These are phyloP conservation scores for Aspergillus ruber DNA, from an alignment of 2,329 filamentous ascomycete species.

Conservation along the genomic window DNA sequence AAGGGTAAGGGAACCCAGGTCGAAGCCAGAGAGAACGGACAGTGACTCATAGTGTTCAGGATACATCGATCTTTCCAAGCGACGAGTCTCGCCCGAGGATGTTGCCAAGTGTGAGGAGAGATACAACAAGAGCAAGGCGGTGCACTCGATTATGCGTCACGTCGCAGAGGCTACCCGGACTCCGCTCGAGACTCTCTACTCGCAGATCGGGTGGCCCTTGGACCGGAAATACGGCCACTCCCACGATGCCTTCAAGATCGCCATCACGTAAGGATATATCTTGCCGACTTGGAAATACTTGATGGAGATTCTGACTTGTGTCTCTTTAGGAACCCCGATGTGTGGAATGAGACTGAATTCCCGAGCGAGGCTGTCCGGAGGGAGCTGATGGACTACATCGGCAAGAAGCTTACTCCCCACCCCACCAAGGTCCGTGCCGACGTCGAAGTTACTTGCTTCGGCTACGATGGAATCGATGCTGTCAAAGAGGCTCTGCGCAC, in stretches of 20 bases:
- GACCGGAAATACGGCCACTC: slow-evolving; percentile 97
- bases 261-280: slow-evolving; percentile 69
- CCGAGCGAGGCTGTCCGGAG: slow-evolving; percentile 76
- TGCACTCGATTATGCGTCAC: slow-evolving; percentile 97
- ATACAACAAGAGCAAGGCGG: slow-evolving; percentile 99
- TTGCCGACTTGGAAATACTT: background rate
- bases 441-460: slow-evolving; percentile 91
- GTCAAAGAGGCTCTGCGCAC: slow-evolving; percentile 88
- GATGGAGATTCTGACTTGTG: slow-evolving; percentile 6
- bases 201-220: slow-evolving; percentile 91
- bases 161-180: slow-evolving; percentile 94
- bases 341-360: slow-evolving; percentile 91
- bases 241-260: slow-evolving; percentile 97
- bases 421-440: slow-evolving; percentile 99
- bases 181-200: slow-evolving; percentile 91
- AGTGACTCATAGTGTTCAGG: slow-evolving; percentile 42
- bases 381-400: slow-evolving; percentile 90
- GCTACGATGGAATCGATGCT: slow-evolving; percentile 96
- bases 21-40: background rate
- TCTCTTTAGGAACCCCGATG: slow-evolving; percentile 69
- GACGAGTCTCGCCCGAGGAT: slow-evolving; percentile 94
- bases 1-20: slow-evolving; percentile 57
- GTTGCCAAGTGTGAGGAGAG: slow-evolving; percentile 97
- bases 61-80: slow-evolving; percentile 98
- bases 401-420: slow-evolving; percentile 93